Base-by-base conservation (phyloP, 257 asterid species). In the Solanum pimpinellifolium region DNA sequence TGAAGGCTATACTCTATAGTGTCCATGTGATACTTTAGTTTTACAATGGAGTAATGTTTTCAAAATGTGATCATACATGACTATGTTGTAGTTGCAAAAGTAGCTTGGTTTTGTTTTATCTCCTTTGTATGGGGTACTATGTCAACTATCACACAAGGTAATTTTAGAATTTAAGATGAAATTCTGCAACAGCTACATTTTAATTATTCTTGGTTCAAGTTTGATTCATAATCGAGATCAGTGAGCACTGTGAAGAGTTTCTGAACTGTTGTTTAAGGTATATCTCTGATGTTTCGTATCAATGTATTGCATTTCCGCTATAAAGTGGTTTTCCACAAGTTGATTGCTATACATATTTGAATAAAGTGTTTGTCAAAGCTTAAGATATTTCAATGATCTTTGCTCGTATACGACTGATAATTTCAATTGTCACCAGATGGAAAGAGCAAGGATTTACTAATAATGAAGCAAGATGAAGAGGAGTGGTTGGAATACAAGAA, bases 401-500 rank as follows among this genome's bases (percentile, higher is more conserved):
- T 76, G 16, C 52, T 31, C 21, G n/a, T 84, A 47, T 37, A 16
- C 29, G 4, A 49, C 35, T 33, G 39, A 47, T 56, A 60, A 62
- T 25, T 75, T 84, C 44, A 62, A 72, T 66, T 21, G 69, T 29
- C 11, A 65, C 47, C 92, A 97, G 99, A 97, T 93, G 99, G 98
- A 88, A 97, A 97, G 92, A 97, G 99, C 93, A 93, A 90, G 93
- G 99, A 97, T 90, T 84, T 94, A 88, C 87, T 95, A 88, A 92
- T 91, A 25, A 96, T 90, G 97, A 95, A 93, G 89, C 98, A 96
- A 92, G 93, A 95, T 86, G 95, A 95, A 91, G 90, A 90, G 87
- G 99, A 97, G 91, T 97, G 99, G 99, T 86, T 93, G 56, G 97
- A 94, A 84, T 97, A 97, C 92, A 89, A 88, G 90, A 88, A 93